Conservation (phyloP, 495 filamentous ascomycete species). For the Physcia stellaris region DNA sequence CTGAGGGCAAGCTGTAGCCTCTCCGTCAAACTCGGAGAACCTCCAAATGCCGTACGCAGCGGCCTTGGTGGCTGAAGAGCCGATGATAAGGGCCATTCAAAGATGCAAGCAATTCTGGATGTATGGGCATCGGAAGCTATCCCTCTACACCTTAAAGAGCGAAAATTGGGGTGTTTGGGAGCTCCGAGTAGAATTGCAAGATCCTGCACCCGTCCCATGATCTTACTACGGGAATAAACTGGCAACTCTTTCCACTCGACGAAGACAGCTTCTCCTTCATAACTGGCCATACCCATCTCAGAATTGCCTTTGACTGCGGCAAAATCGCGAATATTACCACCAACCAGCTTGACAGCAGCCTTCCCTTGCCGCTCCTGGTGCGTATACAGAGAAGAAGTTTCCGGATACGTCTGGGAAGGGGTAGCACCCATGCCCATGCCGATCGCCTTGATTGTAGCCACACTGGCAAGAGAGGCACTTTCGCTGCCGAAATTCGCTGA, state of each 20-base stretch:
- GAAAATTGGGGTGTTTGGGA: constrained; percentile 1
- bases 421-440: background rate
- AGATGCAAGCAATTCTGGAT: constrained; percentile 1
- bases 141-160: constrained; percentile 2
- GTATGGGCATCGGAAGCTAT: background rate
- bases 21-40: constrained; percentile 3
- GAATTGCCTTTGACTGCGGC: constrained; percentile 4
- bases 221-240: background rate
- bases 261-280: constrained; percentile 2
- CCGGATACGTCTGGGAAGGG: background rate
- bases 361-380: background rate
- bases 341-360: constrained; percentile 6
- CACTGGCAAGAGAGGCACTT: constrained; percentile 2
- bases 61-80: background rate
- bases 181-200: background rate
- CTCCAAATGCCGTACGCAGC: constrained; percentile 1
- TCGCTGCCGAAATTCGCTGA: background rate
- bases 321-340: constrained; percentile 15
- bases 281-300: constrained; percentile 3
- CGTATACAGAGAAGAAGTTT: background rate
- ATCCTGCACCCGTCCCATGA: background rate
- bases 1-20: constrained; percentile 3
- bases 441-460: constrained; percentile 3
- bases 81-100: background rate
- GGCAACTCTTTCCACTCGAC: constrained; percentile 5